Evolutionary conservation across 768 basidiomycete species (phyloP).

Genomic region (Kondoa malvinella): DNA sequence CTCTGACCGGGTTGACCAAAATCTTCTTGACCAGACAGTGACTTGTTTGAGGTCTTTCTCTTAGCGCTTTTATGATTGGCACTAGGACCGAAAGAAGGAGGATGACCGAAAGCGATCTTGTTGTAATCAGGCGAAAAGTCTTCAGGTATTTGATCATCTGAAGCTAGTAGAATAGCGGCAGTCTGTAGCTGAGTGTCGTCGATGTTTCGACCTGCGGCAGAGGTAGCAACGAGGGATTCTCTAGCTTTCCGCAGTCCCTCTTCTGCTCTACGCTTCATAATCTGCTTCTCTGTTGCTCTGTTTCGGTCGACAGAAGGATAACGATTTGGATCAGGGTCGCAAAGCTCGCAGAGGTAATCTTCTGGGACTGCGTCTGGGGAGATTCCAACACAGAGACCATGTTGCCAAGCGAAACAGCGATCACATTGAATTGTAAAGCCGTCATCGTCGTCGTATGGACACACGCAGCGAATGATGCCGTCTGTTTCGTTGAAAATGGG

Average conservation of each 20-base stretch:
- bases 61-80: not conserved
- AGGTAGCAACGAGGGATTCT: not conserved
- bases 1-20: not conserved
- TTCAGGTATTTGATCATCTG: slow-evolving; percentile 27
- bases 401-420: slow-evolving; percentile 63
- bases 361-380: slow-evolving; percentile 42
- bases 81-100: not conserved
- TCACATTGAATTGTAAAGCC: slow-evolving; percentile 78
- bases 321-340: slow-evolving; percentile 34
- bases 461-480: slow-evolving; percentile 45
- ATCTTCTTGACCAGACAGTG: not conserved
- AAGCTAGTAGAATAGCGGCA: not conserved
- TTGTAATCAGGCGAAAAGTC: not conserved
- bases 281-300: slow-evolving; percentile 27
- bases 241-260: slow-evolving; percentile 32
- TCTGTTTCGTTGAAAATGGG: slow-evolving; percentile 18
- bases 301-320: not conserved
- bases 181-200: not conserved
- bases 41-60: not conserved
- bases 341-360: slow-evolving; percentile 58
- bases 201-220: not conserved
- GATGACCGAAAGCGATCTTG: not conserved
- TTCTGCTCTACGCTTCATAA: slow-evolving; percentile 40
- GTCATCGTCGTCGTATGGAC: slow-evolving; percentile 55
- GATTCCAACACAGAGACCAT: slow-evolving; percentile 49